A percentile compares a stretch with the other conserved stretches of the same genome.
Evolutionary conservation across 2,329 filamentous ascomycete genomes (phyloP).

Genomic region (Monilinia fructicola): DNA sequence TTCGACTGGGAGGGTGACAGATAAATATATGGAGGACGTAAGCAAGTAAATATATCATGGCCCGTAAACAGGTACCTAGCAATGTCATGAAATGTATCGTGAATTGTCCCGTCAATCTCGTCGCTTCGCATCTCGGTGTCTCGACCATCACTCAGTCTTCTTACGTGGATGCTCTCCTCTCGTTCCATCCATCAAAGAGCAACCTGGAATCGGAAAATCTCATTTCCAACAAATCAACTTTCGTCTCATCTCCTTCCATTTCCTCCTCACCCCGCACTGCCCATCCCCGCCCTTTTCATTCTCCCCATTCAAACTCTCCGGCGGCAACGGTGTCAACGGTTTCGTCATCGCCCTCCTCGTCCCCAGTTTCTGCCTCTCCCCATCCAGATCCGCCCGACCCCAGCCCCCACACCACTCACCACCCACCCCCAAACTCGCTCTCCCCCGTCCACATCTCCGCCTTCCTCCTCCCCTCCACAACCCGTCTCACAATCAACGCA

Average conservation of each 20-base stretch:
- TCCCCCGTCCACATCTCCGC: slow-evolving; percentile 20
- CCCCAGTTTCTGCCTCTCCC: not conserved
- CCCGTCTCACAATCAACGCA: slow-evolving; percentile 64
- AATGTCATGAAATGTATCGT: slow-evolving; percentile 16
- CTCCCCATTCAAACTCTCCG: not conserved
- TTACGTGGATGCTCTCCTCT: not conserved
- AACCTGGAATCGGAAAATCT: not conserved
- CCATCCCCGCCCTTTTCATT: slow-evolving; percentile 1
- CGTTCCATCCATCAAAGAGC: not conserved
- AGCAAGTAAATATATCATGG: slow-evolving; percentile 1
- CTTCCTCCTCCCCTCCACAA: slow-evolving; percentile 49
- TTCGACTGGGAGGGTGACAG: not conserved
- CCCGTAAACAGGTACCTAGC: not conserved
- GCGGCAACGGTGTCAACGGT: slow-evolving; percentile 12
- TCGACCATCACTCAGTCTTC: no score
- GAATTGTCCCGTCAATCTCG: not conserved
- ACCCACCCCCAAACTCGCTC: slow-evolving; percentile 1
- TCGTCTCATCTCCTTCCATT: slow-evolving; percentile 12
- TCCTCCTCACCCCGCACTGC: not conserved
- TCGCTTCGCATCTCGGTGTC: not conserved
- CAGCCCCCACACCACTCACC: slow-evolving; percentile 2
- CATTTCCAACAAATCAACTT: slow-evolving; percentile 30
- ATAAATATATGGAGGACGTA: not conserved
- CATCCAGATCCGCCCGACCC: not conserved
- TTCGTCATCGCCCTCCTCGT: slow-evolving; percentile 18